Conservation (phyloP, 2,329 filamentous ascomycete species). For the Colletotrichum sp. region DNA sequence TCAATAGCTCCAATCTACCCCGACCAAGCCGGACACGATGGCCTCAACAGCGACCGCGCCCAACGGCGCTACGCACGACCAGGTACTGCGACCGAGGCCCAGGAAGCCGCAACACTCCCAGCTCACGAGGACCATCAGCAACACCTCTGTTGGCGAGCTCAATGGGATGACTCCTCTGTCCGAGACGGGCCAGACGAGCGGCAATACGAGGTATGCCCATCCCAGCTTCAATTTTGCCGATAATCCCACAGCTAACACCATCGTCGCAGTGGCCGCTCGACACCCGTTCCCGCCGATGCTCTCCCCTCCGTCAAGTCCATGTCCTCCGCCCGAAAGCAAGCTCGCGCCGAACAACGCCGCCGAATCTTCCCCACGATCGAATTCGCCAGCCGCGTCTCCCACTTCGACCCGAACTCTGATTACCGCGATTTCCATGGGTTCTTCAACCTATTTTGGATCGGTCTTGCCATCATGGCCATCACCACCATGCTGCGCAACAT, state of each 20-base stretch:
- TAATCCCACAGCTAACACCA: not conserved
- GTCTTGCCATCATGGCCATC: constrained; percentile 93
- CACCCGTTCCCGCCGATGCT: constrained; percentile 85
- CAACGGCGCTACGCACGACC: constrained; percentile 33
- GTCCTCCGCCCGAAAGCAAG: constrained; percentile 82
- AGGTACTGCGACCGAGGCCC: constrained; percentile 53
- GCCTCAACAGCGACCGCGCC: constrained; percentile 9
- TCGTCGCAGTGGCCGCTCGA: constrained; percentile 73
- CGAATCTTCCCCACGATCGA: constrained; percentile 93
- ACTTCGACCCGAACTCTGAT: constrained; percentile 92
- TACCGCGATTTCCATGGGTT: constrained; percentile 96
- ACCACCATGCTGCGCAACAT: constrained; percentile 93
- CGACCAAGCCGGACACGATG: not conserved
- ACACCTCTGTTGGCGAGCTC: constrained; percentile 14
- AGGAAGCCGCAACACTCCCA: constrained; percentile 55
- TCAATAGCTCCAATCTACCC: not conserved
- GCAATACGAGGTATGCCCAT: constrained; percentile 10
- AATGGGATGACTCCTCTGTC: constrained; percentile 5
- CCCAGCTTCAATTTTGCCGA: not conserved
- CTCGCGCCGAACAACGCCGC: constrained; percentile 79
- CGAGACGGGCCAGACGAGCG: constrained; percentile 17
- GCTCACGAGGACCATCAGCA: constrained; percentile 19
- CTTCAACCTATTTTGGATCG: constrained; percentile 98
- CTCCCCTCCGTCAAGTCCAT: constrained; percentile 90
- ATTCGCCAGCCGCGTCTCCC: constrained; percentile 87